A percentile compares a stretch with the other conserved stretches of the same genome.
Conservation (phyloP, 1,139 yeast genomes). For the Torulaspora pretoriensis region DNA sequence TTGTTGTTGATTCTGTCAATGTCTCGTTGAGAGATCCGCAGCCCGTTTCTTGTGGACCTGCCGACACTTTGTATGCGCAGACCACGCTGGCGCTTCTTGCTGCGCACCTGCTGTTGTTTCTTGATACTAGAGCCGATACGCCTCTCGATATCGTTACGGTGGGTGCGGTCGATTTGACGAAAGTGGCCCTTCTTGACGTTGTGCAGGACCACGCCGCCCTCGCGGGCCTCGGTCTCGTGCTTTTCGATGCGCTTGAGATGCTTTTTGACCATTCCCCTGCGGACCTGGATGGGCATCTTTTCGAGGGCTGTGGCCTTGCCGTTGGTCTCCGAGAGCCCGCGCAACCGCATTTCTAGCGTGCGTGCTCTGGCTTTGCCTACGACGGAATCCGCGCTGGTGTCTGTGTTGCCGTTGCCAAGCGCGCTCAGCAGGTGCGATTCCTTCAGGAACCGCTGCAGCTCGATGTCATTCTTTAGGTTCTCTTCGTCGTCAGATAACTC, state of each 20-base stretch:
- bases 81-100: slow-evolving; percentile 63
- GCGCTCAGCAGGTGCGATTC: slow-evolving; percentile 84
- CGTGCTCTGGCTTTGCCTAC: slow-evolving; percentile 77
- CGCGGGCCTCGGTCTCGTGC: slow-evolving; percentile 72
- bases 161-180: slow-evolving; percentile 50
- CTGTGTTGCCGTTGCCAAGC: slow-evolving; percentile 26
- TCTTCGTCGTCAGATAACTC: slow-evolving; percentile 35
- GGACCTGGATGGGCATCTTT: slow-evolving; percentile 81
- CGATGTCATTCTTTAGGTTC: slow-evolving; percentile 74
- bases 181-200: slow-evolving; percentile 61
- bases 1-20: slow-evolving; percentile 37
- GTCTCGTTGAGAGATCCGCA: slow-evolving; percentile 67
- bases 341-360: slow-evolving; percentile 64
- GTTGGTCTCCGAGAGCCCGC: slow-evolving; percentile 50
- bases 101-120: slow-evolving; percentile 32
- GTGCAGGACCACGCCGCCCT: slow-evolving; percentile 81
- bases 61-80: slow-evolving; percentile 77
- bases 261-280: slow-evolving; percentile 74
- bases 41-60: slow-evolving; percentile 72
- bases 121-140: slow-evolving; percentile 50
- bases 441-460: slow-evolving; percentile 70
- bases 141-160: slow-evolving; percentile 46
- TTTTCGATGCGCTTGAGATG: slow-evolving; percentile 50
- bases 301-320: slow-evolving; percentile 44
- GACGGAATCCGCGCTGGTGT: slow-evolving; percentile 54